A percentile compares a stretch with the other conserved stretches of the same genome.
phyloP scores from a whole-genome alignment of 768 basidiomycete genomes.

The Rubroboletus pulcherrimus region DNA sequence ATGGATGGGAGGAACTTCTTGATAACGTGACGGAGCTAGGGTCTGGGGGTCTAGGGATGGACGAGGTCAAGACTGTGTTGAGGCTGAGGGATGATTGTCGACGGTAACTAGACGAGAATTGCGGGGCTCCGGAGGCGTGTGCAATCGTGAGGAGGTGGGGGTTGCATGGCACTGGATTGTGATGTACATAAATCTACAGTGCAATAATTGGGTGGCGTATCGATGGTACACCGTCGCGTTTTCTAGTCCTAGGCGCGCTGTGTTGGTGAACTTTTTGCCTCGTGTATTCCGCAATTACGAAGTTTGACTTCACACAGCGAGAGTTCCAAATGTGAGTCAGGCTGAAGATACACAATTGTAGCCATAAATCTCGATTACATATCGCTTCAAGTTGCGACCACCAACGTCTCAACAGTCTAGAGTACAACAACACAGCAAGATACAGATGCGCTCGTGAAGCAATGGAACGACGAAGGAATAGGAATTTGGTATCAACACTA shows the following conservation, averaged over 20 bases:
- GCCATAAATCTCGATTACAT: not conserved
- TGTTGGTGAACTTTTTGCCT: not conserved
- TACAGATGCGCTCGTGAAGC: constrained; percentile 4
- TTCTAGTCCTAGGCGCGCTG: not conserved
- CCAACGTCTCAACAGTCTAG: not conserved
- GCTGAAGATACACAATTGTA: not conserved
- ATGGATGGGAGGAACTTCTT: constrained; percentile 50
- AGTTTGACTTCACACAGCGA: not conserved
- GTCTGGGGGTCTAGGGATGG: constrained; percentile 56
- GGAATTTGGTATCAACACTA: not conserved
- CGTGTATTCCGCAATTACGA: not conserved
- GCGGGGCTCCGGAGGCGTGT: not conserved
- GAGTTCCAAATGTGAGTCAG: not conserved
- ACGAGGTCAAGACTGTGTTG: constrained; percentile 58
- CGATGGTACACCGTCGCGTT: no score
- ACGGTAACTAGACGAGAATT: constrained; percentile 1
- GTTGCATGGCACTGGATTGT: not conserved
- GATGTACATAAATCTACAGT: not conserved
- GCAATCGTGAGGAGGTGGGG: not conserved
- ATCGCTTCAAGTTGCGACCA: not conserved
- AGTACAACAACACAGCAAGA: not conserved
- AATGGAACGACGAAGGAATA: not conserved
- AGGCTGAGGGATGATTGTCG: constrained; percentile 41
- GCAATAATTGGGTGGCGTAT: not conserved
- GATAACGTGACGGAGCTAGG: constrained; percentile 50